Evolutionary conservation across 2,329 filamentous ascomycete species (phyloP).

Genomic region (Diaporthe citri): DNA sequence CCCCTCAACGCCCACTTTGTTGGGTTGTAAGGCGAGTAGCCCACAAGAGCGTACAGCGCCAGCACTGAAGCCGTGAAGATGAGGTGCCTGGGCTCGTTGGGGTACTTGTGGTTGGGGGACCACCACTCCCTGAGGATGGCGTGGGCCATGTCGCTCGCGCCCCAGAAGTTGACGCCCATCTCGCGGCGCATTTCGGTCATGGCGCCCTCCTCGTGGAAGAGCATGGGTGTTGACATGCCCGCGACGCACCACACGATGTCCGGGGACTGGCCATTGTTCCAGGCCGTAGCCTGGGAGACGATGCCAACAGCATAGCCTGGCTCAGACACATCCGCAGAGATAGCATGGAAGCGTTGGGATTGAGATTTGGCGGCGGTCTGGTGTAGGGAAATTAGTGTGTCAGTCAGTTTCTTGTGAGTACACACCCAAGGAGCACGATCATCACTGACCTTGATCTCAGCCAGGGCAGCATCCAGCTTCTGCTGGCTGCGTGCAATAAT

Average conservation of each 20-base stretch:
- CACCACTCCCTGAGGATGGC: slow-evolving; percentile 84
- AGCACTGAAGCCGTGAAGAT: slow-evolving; percentile 87
- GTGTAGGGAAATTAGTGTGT: slow-evolving; percentile 49
- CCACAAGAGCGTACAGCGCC: slow-evolving; percentile 81
- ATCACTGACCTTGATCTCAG: slow-evolving; percentile 64
- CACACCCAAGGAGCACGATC: background rate
- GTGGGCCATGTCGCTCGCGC: slow-evolving; percentile 87
- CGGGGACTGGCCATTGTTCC: slow-evolving; percentile 80
- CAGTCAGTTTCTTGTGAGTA: slow-evolving; percentile 8
- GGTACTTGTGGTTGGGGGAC: slow-evolving; percentile 54
- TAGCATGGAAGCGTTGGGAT: slow-evolving; percentile 83
- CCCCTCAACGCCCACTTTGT: slow-evolving; percentile 87
- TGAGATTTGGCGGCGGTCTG: slow-evolving; percentile 74
- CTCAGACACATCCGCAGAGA: slow-evolving; percentile 84
- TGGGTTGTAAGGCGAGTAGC: slow-evolving; percentile 87
- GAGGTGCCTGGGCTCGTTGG: slow-evolving; percentile 76
- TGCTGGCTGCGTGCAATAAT: slow-evolving; percentile 73
- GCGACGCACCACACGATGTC: slow-evolving; percentile 95
- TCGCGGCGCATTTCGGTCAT: slow-evolving; percentile 76
- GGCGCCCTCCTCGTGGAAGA: slow-evolving; percentile 84
- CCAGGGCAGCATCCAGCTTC: slow-evolving; percentile 70
- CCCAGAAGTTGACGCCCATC: slow-evolving; percentile 95
- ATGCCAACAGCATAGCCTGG: slow-evolving; percentile 77
- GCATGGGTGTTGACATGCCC: slow-evolving; percentile 78
- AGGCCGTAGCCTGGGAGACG: slow-evolving; percentile 77